These are phyloP conservation scores for Curvularia sp. DNA, from an alignment of 2,329 filamentous ascomycete species.

Conservation along the genomic window DNA sequence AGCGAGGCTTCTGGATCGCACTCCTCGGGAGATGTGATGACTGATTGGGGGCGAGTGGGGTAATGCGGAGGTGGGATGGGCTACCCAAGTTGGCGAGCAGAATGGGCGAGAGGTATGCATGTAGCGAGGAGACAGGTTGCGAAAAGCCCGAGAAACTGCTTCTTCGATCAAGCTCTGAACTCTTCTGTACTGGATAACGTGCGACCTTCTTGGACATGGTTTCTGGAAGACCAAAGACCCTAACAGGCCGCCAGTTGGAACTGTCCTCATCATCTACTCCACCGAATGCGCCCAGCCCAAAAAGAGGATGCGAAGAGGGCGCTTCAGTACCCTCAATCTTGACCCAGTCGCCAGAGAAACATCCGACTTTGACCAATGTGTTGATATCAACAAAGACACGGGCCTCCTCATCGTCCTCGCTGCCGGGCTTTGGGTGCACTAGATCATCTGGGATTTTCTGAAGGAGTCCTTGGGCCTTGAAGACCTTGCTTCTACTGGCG, in stretches of 20 bases:
- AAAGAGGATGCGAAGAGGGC: conserved; percentile 71
- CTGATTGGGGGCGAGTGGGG: conserved; percentile 67
- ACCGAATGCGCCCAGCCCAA: conserved; percentile 72
- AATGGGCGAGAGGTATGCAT: conserved; percentile 81
- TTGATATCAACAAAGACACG: conserved; percentile 90
- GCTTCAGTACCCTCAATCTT: conserved; percentile 79
- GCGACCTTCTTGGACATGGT: conserved; percentile 62
- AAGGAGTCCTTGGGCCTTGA: conserved; percentile 81
- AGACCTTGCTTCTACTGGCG: conserved; percentile 76
- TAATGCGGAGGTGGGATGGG: conserved; percentile 78
- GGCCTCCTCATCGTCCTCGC: conserved; percentile 85
- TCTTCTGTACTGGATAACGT: conserved; percentile 62
- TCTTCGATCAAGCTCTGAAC: conserved; percentile 50
- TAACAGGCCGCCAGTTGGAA: conserved; percentile 79
- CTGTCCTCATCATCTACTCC: conserved; percentile 67
- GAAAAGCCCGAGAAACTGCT: conserved; percentile 56
- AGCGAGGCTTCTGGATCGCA: conserved; percentile 53
- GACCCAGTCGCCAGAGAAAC: conserved; percentile 98
- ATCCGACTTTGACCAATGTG: conserved; percentile 86
- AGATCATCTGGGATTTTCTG: conserved; percentile 75
- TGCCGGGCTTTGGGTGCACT: conserved; percentile 80
- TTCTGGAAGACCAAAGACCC: conserved; percentile 88
- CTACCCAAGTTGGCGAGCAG: conserved; percentile 84
- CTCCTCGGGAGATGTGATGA: conserved; percentile 40
- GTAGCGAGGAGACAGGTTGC: conserved; percentile 33